Evolutionary conservation across 352 stramenopile genomes (phyloP).

Genomic region (Globisporangium nunn): DNA sequence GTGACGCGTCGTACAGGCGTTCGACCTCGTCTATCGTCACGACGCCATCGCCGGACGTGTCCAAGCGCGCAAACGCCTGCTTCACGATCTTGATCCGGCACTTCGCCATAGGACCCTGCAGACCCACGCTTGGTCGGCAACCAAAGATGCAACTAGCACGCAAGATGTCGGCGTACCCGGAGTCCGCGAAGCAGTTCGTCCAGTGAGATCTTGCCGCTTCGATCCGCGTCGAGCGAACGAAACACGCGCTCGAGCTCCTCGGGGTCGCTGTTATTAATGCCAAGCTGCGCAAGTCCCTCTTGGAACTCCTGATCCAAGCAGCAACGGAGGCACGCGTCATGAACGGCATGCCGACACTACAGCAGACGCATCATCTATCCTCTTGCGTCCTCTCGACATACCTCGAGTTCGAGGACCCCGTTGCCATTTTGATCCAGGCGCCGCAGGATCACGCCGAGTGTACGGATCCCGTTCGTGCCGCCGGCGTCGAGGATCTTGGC

Average conservation of each 20-base stretch:
- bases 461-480: constrained; percentile 72
- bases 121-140: background rate
- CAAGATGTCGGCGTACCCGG: constrained; percentile 22
- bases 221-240: constrained; percentile 72
- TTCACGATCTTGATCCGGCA: constrained; percentile 77
- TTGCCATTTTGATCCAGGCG: constrained; percentile 83
- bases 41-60: constrained; percentile 54
- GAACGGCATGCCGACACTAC: background rate
- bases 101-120: constrained; percentile 68
- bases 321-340: background rate
- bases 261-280: constrained; percentile 25
- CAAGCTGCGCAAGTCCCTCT: constrained; percentile 42
- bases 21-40: constrained; percentile 71
- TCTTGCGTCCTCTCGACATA: constrained; percentile 1
- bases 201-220: constrained; percentile 77
- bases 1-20: constrained; percentile 61
- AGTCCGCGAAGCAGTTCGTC: constrained; percentile 88
- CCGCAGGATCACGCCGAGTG: constrained; percentile 51
- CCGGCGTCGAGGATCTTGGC: constrained; percentile 48
- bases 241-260: constrained; percentile 53
- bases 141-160: too few species aligned
- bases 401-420: constrained; percentile 56
- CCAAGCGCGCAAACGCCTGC: constrained; percentile 71
- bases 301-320: constrained; percentile 38
- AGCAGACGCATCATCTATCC: too few species aligned